Evolutionary conservation across 805 yeast species (phyloP), one percentile per base, ranked within the genome.

Genomic region (Saturnispora ahearnii): DNA sequence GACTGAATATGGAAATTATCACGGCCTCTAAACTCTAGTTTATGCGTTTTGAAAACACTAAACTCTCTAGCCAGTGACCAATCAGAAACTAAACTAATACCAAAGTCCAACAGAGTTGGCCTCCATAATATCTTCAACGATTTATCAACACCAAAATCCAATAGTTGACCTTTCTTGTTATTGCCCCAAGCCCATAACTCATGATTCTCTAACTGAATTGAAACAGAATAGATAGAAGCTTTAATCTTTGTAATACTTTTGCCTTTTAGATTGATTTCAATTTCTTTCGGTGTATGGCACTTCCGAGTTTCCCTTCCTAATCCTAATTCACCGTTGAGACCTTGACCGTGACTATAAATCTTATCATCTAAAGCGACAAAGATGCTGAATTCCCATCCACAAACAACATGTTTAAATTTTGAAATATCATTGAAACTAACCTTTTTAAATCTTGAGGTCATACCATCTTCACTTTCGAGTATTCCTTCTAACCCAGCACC

Each of bases 311-410:
- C 36, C 28, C 54, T 52, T 0, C 78, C 82, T 9, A 67, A 53
- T 0, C 95, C 96, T 32, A 88, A 66, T 59, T 87, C 96, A 0
- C 96, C 96, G 51, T 78, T 78, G 0, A 66, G 62, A 0, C 96
- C 96, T 5, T 52, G 33, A 0, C 96, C 96, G 53, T 79, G 68
- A 0, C 72, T 66, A 58, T 64, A 79, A 0, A 88, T 58, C 5
- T 64, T 64, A 47, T 73, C 68, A 0, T 61, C 45, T 0, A 38
- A 49, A 41, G 72, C 68, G 0, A 82, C 72, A 3, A 84, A 63
- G 0, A 84, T 64, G 0, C 84, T 72, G 57, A 71, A 86, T 53
- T 82, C 91, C 95, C 95, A 91, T 0, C 96, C 96, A 33, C 91
- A 82, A 3, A 80, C 70, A 1, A 78, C 72, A 48, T 72, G 69